Evolutionary conservation across 2,329 filamentous ascomycete genomes (phyloP).

Genomic region (Colletotrichum chlorophyti): DNA sequence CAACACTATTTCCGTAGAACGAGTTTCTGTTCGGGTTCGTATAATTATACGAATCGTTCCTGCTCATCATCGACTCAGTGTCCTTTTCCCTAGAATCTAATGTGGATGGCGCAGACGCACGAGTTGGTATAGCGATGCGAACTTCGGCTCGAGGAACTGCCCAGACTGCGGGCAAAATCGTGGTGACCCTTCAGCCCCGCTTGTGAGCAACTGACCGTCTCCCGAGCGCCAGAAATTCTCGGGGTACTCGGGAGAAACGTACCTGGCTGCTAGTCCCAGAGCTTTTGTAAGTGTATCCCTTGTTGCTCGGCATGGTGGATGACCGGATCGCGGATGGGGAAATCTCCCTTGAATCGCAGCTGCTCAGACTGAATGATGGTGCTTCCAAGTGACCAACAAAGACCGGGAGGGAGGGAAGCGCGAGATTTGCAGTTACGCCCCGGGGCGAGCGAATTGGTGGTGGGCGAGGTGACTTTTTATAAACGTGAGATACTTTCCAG

Average conservation of each 20-base stretch:
- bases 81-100: background rate
- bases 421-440: too few species aligned
- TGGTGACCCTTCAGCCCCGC: conserved; percentile 63
- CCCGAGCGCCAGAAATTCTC: too few species aligned
- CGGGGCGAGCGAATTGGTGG: too few species aligned
- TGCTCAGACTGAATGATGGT: too few species aligned
- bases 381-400: too few species aligned
- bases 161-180: conserved; percentile 70
- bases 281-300: conserved; percentile 51
- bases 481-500: background rate
- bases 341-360: too few species aligned
- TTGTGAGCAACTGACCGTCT: background rate
- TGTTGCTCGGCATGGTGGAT: conserved; percentile 27
- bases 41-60: conserved; percentile 75
- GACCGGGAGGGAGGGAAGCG: too few species aligned
- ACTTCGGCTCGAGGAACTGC: conserved; percentile 60
- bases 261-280: conserved; percentile 70
- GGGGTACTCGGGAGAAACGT: conserved; percentile 27
- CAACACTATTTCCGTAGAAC: conserved; percentile 69
- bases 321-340: too few species aligned
- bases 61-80: conserved; percentile 33
- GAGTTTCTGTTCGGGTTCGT: conserved; percentile 68
- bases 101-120: conserved; percentile 44
- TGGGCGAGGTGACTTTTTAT: conserved; percentile 5
- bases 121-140: conserved; percentile 72